A percentile compares a stretch with the other conserved stretches of the same genome.
Evolutionary conservation across 768 basidiomycete species (phyloP).

Genomic region (Lentinus brumalis): DNA sequence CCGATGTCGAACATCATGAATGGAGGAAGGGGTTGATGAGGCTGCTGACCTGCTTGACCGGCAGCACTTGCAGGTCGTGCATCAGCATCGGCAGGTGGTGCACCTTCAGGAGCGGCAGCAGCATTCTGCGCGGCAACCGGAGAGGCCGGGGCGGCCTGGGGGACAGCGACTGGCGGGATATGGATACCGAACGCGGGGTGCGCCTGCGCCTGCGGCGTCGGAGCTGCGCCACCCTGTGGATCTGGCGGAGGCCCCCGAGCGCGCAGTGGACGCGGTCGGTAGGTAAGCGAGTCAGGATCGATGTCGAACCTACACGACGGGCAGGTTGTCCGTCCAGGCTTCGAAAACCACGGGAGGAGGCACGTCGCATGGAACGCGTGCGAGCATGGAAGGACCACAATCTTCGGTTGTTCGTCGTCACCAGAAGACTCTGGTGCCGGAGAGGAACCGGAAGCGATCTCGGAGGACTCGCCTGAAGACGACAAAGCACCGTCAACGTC

Average conservation of each 20-base stretch:
- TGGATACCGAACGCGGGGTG: slow-evolving; percentile 5
- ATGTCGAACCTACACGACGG: slow-evolving; percentile 84
- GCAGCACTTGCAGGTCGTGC: neutral
- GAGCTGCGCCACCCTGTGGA: neutral
- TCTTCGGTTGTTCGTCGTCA: slow-evolving; percentile 34
- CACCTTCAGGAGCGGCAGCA: neutral
- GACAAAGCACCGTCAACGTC: slow-evolving; percentile 17
- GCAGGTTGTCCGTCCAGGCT: slow-evolving; percentile 78
- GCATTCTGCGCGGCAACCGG: neutral
- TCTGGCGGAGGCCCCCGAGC: slow-evolving; percentile 6
- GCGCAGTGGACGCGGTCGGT: slow-evolving; percentile 18
- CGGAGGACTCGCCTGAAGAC: slow-evolving; percentile 10
- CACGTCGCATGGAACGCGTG: slow-evolving; percentile 83
- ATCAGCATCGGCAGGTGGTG: neutral
- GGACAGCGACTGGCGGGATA: slow-evolving; percentile 4
- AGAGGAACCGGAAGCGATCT: neutral
- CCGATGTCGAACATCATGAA: slow-evolving; percentile 27
- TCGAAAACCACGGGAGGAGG: slow-evolving; percentile 80
- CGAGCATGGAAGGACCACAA: slow-evolving; percentile 76
- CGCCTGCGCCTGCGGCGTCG: slow-evolving; percentile 3
- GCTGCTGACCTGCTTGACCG: neutral
- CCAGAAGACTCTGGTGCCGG: slow-evolving; percentile 17
- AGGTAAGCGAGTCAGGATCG: slow-evolving; percentile 76
- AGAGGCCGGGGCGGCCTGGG: neutral
- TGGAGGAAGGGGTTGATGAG: slow-evolving; percentile 9